Conservation (phyloP, 176 grass and related monocot genomes). For the Aegilops sharonensis region DNA sequence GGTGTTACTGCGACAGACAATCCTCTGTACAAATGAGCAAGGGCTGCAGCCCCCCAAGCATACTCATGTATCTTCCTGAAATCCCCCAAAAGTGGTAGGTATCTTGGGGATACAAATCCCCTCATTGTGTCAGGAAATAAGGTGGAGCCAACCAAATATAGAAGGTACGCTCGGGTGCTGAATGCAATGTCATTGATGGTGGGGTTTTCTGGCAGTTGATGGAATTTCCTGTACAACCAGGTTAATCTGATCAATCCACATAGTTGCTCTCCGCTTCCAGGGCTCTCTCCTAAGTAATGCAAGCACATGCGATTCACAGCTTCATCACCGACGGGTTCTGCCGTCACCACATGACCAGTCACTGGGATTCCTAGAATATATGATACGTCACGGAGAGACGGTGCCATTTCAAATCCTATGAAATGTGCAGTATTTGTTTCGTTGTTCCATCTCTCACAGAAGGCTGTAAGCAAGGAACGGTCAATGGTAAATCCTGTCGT, state of each 20-base stretch:
- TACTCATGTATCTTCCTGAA: conserved; percentile 56
- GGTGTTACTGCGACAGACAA: conserved; percentile 64
- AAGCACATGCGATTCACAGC: conserved; percentile 54
- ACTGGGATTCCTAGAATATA: conserved; percentile 65
- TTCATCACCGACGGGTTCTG: conserved; percentile 57
- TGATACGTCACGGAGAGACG: conserved; percentile 51
- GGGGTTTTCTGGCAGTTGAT: conserved; percentile 50
- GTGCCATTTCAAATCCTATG: conserved; percentile 63
- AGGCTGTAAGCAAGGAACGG: conserved; percentile 54
- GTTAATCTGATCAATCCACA: conserved; percentile 66
- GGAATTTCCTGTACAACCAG: conserved; percentile 58
- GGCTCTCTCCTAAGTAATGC: conserved; percentile 52
- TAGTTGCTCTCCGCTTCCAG: conserved; percentile 52
- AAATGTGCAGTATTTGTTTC: conserved; percentile 64
- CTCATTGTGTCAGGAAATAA: conserved; percentile 64
- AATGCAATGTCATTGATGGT: conserved; percentile 49
- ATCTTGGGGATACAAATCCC: conserved; percentile 61
- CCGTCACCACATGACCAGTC: conserved; percentile 48
- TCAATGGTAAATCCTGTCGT: conserved; percentile 61
- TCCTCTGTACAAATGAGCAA: conserved; percentile 61
- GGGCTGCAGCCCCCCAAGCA: conserved; percentile 56
- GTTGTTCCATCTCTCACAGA: conserved; percentile 65
- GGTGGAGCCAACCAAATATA: conserved; percentile 58
- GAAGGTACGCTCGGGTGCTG: conserved; percentile 58
- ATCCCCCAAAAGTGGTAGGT: conserved; percentile 50